phyloP scores from a whole-genome alignment of 2,329 filamentous ascomycete genomes.

The Talaromyces marneffei region DNA sequence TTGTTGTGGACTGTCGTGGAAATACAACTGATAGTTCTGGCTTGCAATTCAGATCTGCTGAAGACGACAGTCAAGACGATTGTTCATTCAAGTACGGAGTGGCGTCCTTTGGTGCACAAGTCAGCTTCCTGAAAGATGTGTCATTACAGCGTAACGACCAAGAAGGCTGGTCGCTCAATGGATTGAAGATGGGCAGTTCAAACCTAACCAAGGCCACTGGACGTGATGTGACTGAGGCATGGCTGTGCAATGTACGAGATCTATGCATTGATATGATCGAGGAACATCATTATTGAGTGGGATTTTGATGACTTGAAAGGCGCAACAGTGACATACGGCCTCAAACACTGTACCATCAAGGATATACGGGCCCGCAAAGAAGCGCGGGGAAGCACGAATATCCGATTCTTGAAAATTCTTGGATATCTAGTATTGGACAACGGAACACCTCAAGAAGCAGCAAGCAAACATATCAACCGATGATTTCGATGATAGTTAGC shows the following conservation, averaged over 20 bases:
- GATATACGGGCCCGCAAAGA: not conserved
- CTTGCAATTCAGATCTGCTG: not conserved
- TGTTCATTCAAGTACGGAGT: slow-evolving; percentile 2
- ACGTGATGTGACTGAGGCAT: slow-evolving; percentile 11
- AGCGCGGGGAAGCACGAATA: too few relatives aligned
- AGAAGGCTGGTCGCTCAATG: not conserved
- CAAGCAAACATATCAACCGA: not conserved
- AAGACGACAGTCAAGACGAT: not conserved
- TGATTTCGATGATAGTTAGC: too few relatives aligned
- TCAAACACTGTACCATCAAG: not conserved
- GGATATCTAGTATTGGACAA: not conserved
- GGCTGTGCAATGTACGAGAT: not conserved
- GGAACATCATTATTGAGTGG: not conserved
- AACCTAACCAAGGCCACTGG: slow-evolving; percentile 11
- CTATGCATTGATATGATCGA: not conserved
- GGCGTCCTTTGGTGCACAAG: slow-evolving; percentile 2
- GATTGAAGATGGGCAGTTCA: not conserved
- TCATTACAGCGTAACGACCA: not conserved
- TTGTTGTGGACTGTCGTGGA: slow-evolving; percentile 6
- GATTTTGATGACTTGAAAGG: not conserved
- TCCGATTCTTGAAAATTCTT: not conserved
- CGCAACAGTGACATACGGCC: not conserved
- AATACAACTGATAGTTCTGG: not conserved
- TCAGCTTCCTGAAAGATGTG: not conserved
- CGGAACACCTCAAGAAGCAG: not conserved